Base-by-base conservation (phyloP, 495 filamentous ascomycete genomes). In the Penicillium taxi region DNA sequence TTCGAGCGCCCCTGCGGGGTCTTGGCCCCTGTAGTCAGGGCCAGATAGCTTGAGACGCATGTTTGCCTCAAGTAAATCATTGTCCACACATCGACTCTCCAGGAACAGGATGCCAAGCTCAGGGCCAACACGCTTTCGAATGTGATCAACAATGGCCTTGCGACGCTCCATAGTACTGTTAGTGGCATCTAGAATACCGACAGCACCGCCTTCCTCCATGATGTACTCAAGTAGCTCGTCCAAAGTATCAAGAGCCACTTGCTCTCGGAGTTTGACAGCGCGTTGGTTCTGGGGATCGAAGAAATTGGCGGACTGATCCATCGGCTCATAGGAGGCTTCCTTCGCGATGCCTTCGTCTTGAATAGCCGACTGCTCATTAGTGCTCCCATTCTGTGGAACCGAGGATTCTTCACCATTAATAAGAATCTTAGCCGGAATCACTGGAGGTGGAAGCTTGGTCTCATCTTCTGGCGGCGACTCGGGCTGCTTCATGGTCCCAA, bases 1-100 rank as follows among this genome's bases (percentile, higher is more conserved):
- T 16, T 70, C 80, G 20, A 96, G 67, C 0, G 91, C 85, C 42
- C 75, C 74, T 23, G 74, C 59, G 1, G 91, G 90, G 56, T 98
- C 91, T 53, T 93, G 87, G 44, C 82, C 84, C 50, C 82, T 86
- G 67, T 98, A 98, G 57, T 98, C 91, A 2, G 91, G 91, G 2
- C 91, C 91, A 30, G 82, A 88, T n/a, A 98, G 78, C 63, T 98
- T 98, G 39, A 98, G 61, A 13, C 88, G 85, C 90, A 96, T 98
- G 49, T 98, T 98, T 9, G 87, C 83, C 56, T 96, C 91, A 24
- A 98, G 71, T 24, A 98, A 69, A 52, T 61, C 54, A n/a, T 57
- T 64, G 48, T 98, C 88, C 41, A 88, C 70, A 59, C 91, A 98
- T 36, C 89, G 80, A 47, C 85, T 93, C 61, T 98, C 91, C 5